A percentile compares a stretch with the other conserved stretches of the same genome.
phyloP scores from a whole-genome alignment of 2,329 filamentous ascomycete genomes.

The Botrytis byssoidea region DNA sequence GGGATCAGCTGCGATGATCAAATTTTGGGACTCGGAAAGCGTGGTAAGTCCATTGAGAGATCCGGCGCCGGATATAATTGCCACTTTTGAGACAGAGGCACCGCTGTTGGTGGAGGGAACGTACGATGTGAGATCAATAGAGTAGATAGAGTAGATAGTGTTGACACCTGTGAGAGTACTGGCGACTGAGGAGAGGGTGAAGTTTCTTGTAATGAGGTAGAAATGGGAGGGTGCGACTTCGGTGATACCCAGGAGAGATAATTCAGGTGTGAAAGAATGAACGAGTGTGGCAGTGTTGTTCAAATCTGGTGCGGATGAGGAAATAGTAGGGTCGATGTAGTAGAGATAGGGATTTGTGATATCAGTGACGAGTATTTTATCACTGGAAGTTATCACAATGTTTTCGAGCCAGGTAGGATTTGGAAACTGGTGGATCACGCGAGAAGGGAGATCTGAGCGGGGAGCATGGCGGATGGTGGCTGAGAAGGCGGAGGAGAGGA shows the following conservation, averaged over 20 bases:
- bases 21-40: constrained; percentile 23
- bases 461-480: neutral
- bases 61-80: constrained; percentile 26
- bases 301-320: neutral
- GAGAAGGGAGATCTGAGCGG: neutral
- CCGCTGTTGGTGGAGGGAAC: constrained; percentile 8
- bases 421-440: constrained; percentile 19
- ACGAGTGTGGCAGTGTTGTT: constrained; percentile 21
- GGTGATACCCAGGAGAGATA: constrained; percentile 41
- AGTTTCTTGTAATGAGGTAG: constrained; percentile 33
- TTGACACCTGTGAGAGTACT: constrained; percentile 14
- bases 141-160: constrained; percentile 31
- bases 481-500: neutral
- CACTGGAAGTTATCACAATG: constrained; percentile 25
- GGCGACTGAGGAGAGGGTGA: constrained; percentile 21
- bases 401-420: constrained; percentile 31
- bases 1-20: constrained; percentile 35
- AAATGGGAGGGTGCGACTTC: constrained; percentile 37
- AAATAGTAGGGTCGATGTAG: constrained; percentile 21
- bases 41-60: constrained; percentile 34
- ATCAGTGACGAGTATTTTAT: constrained; percentile 26
- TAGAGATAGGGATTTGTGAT: constrained; percentile 24
- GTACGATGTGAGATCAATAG: constrained; percentile 21
- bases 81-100: constrained; percentile 20
- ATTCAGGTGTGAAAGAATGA: constrained; percentile 24